These are phyloP conservation scores for Paraphaeosphaeria minitans DNA, from an alignment of 2,329 filamentous ascomycete species.

Conservation along the genomic window DNA sequence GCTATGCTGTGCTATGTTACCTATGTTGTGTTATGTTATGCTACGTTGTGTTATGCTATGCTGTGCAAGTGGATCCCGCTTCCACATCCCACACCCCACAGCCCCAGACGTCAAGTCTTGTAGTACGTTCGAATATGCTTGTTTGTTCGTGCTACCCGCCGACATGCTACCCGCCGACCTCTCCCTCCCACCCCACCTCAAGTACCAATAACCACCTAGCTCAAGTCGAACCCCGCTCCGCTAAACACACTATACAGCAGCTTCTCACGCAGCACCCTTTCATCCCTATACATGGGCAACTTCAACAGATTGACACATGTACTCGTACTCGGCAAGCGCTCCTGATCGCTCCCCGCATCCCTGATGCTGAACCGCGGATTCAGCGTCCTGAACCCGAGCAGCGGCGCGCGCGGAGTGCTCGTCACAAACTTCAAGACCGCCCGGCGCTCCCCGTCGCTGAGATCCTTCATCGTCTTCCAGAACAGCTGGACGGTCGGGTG, in stretches of 20 bases:
- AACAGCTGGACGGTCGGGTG: constrained; percentile 86
- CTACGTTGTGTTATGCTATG: no score
- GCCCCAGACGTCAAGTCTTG: no score
- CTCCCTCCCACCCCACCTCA: no score
- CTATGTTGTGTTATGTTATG: no score
- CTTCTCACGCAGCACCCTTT: constrained; percentile 72
- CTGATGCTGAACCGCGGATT: constrained; percentile 88
- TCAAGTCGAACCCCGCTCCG: constrained; percentile 85
- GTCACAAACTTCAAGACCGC: constrained; percentile 96
- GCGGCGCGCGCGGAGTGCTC: constrained; percentile 84
- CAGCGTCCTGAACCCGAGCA: constrained; percentile 86
- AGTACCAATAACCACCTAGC: constrained; percentile 17
- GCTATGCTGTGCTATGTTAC: no score
- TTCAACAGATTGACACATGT: constrained; percentile 97
- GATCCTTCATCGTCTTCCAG: constrained; percentile 82
- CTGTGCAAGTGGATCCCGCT: no score
- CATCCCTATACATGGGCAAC: constrained; percentile 77
- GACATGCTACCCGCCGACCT: no score
- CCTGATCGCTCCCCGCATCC: constrained; percentile 77
- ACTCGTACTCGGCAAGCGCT: constrained; percentile 85
- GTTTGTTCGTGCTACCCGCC: no score
- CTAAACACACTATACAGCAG: constrained; percentile 87
- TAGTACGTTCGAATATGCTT: no score
- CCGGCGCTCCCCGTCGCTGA: constrained; percentile 77
- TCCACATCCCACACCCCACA: no score